Conservation (phyloP, 495 filamentous ascomycete species). For the Bathelium albidoporum region DNA sequence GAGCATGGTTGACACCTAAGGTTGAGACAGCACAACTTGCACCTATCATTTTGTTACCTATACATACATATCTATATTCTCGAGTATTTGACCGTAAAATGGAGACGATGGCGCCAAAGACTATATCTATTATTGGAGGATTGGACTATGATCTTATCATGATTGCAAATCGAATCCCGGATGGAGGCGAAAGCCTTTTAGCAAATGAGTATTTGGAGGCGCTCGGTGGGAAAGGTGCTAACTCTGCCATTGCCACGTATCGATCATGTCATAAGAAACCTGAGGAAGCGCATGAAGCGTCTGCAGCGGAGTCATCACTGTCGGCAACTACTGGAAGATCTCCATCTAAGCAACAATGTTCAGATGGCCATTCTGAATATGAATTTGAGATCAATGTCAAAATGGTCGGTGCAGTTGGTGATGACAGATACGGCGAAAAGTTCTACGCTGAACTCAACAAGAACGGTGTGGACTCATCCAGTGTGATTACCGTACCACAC, state of each 20-base stretch:
- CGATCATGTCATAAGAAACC: slow-evolving; percentile 45
- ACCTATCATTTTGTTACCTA: neutral
- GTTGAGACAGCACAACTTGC: neutral
- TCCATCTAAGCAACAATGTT: neutral
- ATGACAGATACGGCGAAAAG: slow-evolving; percentile 49
- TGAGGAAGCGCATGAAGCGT: slow-evolving; percentile 4
- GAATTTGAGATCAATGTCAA: slow-evolving; percentile 43
- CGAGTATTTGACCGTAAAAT: neutral
- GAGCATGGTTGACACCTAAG: neutral
- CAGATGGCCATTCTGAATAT: neutral
- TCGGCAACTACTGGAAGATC: neutral
- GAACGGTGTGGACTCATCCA: slow-evolving; percentile 52
- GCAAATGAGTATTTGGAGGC: slow-evolving; percentile 65
- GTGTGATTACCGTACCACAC: slow-evolving; percentile 39
- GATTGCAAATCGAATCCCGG: slow-evolving; percentile 5
- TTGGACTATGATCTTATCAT: slow-evolving; percentile 6
- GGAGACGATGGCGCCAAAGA: slow-evolving; percentile 3
- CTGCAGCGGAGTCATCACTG: neutral
- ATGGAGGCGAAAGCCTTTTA: slow-evolving; percentile 1
- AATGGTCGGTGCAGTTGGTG: slow-evolving; percentile 79
- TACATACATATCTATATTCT: neutral
- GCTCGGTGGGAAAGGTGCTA: slow-evolving; percentile 88
- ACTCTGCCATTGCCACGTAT: slow-evolving; percentile 79
- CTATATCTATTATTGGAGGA: neutral
- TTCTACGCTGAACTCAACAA: slow-evolving; percentile 35